Evolutionary conservation across 2,329 filamentous ascomycete species (phyloP), one percentile per base, ranked within the genome.

Genomic region (Penicillium sp.): DNA sequence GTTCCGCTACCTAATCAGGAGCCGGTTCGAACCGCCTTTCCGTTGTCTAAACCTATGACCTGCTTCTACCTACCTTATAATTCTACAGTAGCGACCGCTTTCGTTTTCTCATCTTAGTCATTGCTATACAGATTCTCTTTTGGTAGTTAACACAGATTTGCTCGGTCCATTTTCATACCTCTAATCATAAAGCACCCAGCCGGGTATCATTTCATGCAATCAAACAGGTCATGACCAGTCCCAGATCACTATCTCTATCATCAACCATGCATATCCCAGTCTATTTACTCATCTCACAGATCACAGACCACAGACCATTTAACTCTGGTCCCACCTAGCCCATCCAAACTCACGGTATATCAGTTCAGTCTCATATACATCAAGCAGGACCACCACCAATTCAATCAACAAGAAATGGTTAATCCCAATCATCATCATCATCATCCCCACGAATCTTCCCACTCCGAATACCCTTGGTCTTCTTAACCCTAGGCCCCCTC

Each of bases 371-470:
- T 21, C 21, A 15, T 40, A 27, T 13, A 40, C 21, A n/a, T 9
- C 7, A 24, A 18, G 18, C 8, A 36, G 15, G 15, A 8, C 18
- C 18, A 39, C 20, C 34, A 23, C 34, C 37, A 2, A 24, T 17
- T 27, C 26, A n/a, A n/a, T 27, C 29, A 32, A 32, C 8, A 32
- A 4, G 4, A 49, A 41, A 10, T 34, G 18, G 34, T 75, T 67
- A 78, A 66, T 79, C 77, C 76, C 76, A 79, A 55, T 77, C 75
- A 21, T 73, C 72, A 45, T 73, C 72, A n/a, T 68, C 64, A 33
- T 73, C 69, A 36, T 70, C 66, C 44, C 64, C 59, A 10, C 55
- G 59, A 41, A 59, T 50, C 48, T 68, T 71, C 4, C 67, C 68
- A 55, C 65, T 67, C 26, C 69, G 66, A 58, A 70, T 69, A 13